Evolutionary conservation across 805 yeast genomes (phyloP).

Genomic region (Deakozyma indianensis): DNA sequence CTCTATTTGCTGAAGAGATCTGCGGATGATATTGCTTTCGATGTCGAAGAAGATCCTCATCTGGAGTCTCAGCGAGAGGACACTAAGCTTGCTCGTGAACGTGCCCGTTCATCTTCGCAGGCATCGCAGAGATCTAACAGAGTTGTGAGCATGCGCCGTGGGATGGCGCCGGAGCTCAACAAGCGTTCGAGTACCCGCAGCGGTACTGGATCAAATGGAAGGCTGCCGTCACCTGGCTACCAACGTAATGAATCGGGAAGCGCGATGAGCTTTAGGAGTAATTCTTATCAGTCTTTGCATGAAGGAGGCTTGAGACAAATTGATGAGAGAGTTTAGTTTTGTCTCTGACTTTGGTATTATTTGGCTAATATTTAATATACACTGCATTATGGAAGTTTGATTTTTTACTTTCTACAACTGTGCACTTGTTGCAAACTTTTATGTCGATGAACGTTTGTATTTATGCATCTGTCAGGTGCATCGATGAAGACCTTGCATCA

Average conservation of each 20-base stretch:
- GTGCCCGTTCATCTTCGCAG: background rate
- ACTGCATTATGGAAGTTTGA: too few species aligned
- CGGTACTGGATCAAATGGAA: background rate
- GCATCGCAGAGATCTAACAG: background rate
- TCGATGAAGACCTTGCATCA: too few species aligned
- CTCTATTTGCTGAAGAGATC: conserved; percentile 47
- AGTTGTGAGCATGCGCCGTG: background rate
- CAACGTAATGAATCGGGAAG: background rate
- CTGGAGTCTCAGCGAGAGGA: background rate
- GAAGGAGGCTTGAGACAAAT: background rate
- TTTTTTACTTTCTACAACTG: too few species aligned
- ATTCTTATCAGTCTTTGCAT: background rate
- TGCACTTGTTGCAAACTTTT: too few species aligned
- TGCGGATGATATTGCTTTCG: conserved; percentile 12
- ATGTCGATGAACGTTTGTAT: too few species aligned
- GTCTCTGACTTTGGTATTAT: too few species aligned
- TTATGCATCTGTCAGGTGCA: too few species aligned
- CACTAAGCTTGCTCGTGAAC: background rate
- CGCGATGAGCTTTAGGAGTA: background rate
- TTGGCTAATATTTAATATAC: too few species aligned
- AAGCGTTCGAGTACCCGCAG: background rate
- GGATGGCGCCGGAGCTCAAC: background rate
- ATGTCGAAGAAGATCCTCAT: conserved; percentile 10
- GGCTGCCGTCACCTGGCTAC: background rate
- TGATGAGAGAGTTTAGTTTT: background rate